A percentile compares a stretch with the other conserved stretches of the same genome.
Evolutionary conservation across 208 protist genomes (phyloP).

Genomic region (Leishmania tarentolae): DNA sequence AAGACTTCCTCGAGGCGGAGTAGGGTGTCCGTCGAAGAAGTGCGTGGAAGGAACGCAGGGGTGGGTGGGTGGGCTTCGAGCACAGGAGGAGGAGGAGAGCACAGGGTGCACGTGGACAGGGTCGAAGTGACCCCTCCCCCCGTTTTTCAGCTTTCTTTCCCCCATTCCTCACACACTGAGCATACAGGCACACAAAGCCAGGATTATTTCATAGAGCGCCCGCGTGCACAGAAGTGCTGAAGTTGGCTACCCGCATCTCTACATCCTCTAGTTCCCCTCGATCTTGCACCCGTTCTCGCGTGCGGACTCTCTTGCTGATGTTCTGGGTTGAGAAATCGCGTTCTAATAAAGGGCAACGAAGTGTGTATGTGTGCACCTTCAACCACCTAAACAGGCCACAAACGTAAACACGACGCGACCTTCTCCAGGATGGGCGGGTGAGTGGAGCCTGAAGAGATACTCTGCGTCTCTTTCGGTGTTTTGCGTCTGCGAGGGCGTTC

Average conservation of each 20-base stretch:
- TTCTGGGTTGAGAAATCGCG: neutral
- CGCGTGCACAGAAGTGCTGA: neutral
- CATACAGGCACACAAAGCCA: neutral
- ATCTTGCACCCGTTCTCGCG: neutral
- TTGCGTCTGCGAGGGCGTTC: neutral
- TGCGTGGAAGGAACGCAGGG: neutral
- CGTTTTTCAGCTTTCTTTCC: neutral
- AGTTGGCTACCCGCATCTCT: neutral
- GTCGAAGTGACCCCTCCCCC: neutral
- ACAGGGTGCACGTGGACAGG: neutral
- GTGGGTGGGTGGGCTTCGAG: no score
- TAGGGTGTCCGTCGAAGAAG: neutral
- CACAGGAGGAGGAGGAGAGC: neutral
- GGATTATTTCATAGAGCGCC: neutral
- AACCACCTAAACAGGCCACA: neutral
- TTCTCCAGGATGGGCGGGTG: neutral
- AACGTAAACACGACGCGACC: neutral
- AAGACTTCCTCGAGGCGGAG: constrained; percentile 50
- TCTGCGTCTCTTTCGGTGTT: neutral
- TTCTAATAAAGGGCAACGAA: neutral
- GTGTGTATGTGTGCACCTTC: neutral
- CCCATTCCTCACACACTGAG: neutral
- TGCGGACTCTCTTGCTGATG: neutral
- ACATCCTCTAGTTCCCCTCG: neutral
- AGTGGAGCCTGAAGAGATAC: neutral